Conservation (phyloP, 108 stramenopile species). For the Schizochytrium sp. region DNA sequence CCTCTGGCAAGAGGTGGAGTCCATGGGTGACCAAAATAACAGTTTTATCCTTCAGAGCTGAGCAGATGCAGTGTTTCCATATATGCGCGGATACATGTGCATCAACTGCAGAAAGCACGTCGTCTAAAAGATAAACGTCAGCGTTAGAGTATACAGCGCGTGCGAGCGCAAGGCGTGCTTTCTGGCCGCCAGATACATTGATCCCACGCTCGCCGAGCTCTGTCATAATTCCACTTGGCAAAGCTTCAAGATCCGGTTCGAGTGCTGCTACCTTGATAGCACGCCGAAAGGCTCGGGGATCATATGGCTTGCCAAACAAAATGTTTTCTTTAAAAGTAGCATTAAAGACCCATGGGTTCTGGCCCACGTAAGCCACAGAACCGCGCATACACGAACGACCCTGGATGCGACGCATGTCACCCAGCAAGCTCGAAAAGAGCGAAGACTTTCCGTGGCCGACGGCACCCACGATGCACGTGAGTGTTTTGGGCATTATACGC, state of each 20-base stretch:
- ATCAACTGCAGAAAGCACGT: conserved; percentile 78
- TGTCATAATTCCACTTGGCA: conserved; percentile 70
- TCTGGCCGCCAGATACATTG: conserved; percentile 80
- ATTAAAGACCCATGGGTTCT: conserved; percentile 72
- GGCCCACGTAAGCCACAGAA: conserved; percentile 72
- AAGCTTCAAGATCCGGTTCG: conserved; percentile 53
- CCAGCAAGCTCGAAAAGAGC: conserved; percentile 76
- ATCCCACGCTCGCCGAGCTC: conserved; percentile 78
- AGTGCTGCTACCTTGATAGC: conserved; percentile 66
- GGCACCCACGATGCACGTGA: conserved; percentile 89
- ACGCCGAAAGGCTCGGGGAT: conserved; percentile 61
- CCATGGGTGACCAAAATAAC: conserved; percentile 68
- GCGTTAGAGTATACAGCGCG: conserved; percentile 74
- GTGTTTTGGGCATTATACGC: conserved; percentile 80
- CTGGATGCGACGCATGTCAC: conserved; percentile 66
- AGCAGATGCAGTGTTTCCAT: conserved; percentile 62
- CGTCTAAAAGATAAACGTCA: conserved; percentile 74
- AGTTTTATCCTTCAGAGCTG: conserved; percentile 59
- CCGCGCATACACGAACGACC: conserved; percentile 67
- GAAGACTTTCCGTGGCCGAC: conserved; percentile 89
- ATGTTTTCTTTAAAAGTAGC: conserved; percentile 70
- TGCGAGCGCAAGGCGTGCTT: conserved; percentile 73
- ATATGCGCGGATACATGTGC: conserved; percentile 70
- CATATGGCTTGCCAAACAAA: conserved; percentile 70
- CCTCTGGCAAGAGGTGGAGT: conserved; percentile 62